Conservation (phyloP, 768 basidiomycete species). For the Naganishia randhawae region DNA sequence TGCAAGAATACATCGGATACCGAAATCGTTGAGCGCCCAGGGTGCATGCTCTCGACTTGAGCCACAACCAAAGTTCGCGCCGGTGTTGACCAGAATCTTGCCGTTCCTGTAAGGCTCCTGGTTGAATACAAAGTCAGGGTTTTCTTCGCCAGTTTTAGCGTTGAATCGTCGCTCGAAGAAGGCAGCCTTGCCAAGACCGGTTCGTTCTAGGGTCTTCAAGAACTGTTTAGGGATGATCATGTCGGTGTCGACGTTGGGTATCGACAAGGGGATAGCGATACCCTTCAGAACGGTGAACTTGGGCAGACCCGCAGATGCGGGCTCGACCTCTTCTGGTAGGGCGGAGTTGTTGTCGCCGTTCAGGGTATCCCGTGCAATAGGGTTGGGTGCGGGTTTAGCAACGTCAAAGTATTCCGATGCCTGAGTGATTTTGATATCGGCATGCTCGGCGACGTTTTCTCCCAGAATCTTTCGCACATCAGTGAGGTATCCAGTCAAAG, state of each 20-base stretch:
- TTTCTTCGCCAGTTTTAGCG: slow-evolving; percentile 67
- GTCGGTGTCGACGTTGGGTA: slow-evolving; percentile 85
- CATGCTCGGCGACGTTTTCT: slow-evolving; percentile 53
- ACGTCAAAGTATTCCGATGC: slow-evolving; percentile 75
- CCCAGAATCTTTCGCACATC: slow-evolving; percentile 76
- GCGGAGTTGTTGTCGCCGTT: slow-evolving; percentile 43
- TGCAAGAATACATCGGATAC: slow-evolving; percentile 80
- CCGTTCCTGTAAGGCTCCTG: slow-evolving; percentile 69
- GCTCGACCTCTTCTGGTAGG: slow-evolving; percentile 34
- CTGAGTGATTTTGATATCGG: slow-evolving; percentile 65
- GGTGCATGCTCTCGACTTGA: slow-evolving; percentile 88
- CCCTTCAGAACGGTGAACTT: slow-evolving; percentile 71
- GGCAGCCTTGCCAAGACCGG: slow-evolving; percentile 75
- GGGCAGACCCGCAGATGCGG: slow-evolving; percentile 51
- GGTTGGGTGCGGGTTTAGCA: slow-evolving; percentile 57
- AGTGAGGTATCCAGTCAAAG: slow-evolving; percentile 75
- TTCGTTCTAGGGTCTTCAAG: slow-evolving; percentile 84
- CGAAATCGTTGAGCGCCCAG: slow-evolving; percentile 68
- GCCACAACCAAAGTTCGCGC: slow-evolving; percentile 85
- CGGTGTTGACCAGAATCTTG: slow-evolving; percentile 76
- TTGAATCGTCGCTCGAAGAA: slow-evolving; percentile 79
- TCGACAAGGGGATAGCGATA: slow-evolving; percentile 72
- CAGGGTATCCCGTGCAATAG: slow-evolving; percentile 24
- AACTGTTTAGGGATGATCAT: slow-evolving; percentile 94
- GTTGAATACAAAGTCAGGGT: slow-evolving; percentile 79